A percentile compares a stretch with the other conserved stretches of the same genome.
phyloP scores from a whole-genome alignment of 2,329 filamentous ascomycete genomes.

The Aureobasidium sp. region DNA sequence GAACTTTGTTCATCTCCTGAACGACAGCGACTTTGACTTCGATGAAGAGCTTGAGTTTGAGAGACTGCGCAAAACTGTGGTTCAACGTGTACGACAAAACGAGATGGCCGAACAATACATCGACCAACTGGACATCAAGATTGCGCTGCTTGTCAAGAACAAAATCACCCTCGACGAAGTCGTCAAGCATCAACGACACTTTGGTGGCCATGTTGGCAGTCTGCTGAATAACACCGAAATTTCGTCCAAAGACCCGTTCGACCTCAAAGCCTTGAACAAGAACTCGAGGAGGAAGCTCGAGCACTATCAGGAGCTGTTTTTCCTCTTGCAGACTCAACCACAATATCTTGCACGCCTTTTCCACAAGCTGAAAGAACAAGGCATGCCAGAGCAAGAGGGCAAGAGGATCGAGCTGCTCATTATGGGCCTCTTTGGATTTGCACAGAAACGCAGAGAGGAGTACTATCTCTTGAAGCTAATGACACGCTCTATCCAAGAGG shows the following conservation, averaged over 20 bases:
- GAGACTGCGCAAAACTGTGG: constrained; percentile 85
- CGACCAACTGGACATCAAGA: constrained; percentile 97
- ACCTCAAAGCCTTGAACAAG: constrained; percentile 96
- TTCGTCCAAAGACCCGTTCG: constrained; percentile 82
- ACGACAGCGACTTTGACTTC: constrained; percentile 98
- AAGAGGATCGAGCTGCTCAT: constrained; percentile 88
- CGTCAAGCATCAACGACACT: constrained; percentile 92
- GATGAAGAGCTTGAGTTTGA: constrained; percentile 98
- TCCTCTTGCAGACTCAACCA: constrained; percentile 91
- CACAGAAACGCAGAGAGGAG: constrained; percentile 92
- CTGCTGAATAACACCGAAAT: constrained; percentile 85
- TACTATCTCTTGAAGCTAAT: constrained; percentile 93
- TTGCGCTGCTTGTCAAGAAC: constrained; percentile 95
- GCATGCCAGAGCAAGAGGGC: constrained; percentile 81
- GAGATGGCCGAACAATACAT: constrained; percentile 97
- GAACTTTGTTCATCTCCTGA: constrained; percentile 94
- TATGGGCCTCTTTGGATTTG: constrained; percentile 95
- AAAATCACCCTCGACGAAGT: constrained; percentile 99
- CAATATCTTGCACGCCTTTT: constrained; percentile 90
- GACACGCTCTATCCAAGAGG: constrained; percentile 72
- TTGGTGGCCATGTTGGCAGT: constrained; percentile 78
- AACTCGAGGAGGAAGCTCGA: constrained; percentile 91
- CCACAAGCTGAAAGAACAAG: constrained; percentile 72
- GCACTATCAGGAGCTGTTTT: constrained; percentile 95
- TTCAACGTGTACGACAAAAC: constrained; percentile 94